Evolutionary conservation across 192 early-diverging fungal species (phyloP).

Genomic region (Chytriomyces sp.): DNA sequence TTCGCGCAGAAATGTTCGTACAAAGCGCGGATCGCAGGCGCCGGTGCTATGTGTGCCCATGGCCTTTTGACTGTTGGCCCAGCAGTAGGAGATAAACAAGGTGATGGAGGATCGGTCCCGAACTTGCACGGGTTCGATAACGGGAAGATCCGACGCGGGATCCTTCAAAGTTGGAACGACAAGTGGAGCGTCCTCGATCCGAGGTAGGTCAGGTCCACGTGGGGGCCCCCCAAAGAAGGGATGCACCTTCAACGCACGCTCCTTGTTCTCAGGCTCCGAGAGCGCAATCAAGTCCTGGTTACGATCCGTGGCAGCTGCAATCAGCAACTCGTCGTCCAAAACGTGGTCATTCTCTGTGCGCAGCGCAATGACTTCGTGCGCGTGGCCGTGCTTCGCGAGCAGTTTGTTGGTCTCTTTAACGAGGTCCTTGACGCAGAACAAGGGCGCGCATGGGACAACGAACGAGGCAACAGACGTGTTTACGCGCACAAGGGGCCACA

Average conservation of each 20-base stretch:
- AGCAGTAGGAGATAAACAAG: constrained; percentile 28
- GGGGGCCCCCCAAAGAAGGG: constrained; percentile 3
- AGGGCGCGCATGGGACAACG: constrained; percentile 10
- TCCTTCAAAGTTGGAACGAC: background rate
- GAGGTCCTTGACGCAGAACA: background rate
- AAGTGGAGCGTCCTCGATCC: background rate
- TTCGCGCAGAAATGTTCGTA: background rate
- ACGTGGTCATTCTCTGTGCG: constrained; percentile 18
- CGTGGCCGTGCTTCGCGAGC: background rate
- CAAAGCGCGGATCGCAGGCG: constrained; percentile 14
- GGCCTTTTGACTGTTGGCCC: constrained; percentile 8
- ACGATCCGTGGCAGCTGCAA: background rate
- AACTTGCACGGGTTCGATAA: background rate
- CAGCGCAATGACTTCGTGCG: background rate
- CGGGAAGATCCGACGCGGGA: background rate
- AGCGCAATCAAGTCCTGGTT: constrained; percentile 19
- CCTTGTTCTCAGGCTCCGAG: background rate
- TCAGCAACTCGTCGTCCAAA: background rate
- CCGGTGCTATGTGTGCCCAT: constrained; percentile 4
- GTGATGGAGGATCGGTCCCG: background rate
- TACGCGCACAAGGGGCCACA: constrained; percentile 10
- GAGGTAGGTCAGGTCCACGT: no score
- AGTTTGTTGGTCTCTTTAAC: constrained; percentile 1
- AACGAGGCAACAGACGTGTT: constrained; percentile 6
- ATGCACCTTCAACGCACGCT: background rate